These are phyloP conservation scores for Cercospora sojina DNA, from an alignment of 2,329 filamentous ascomycete genomes.

Conservation along the genomic window DNA sequence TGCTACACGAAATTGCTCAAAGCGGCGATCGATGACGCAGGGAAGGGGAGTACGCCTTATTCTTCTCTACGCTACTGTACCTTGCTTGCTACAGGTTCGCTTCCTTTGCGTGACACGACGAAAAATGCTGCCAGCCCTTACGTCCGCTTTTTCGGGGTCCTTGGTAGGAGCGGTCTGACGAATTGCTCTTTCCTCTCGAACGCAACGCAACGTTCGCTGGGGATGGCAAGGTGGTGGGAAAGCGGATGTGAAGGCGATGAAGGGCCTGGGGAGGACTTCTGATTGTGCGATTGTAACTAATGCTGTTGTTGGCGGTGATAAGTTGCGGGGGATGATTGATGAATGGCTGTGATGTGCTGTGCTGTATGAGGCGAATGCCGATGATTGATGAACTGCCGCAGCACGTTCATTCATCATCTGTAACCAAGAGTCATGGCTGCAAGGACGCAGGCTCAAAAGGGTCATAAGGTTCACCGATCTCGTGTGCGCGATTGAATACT, in stretches of 20 bases:
- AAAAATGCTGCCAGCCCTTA: background rate
- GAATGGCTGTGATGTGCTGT: too few species aligned
- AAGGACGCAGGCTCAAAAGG: background rate
- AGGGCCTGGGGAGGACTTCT: too few species aligned
- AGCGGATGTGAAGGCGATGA: too few species aligned
- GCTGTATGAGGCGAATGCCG: too few species aligned
- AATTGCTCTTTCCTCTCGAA: background rate
- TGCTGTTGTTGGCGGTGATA: too few species aligned
- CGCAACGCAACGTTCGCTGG: too few species aligned
- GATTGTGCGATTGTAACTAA: too few species aligned
- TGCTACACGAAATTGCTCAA: background rate
- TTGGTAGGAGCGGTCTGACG: background rate
- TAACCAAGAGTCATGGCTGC: background rate
- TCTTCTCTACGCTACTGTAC: background rate
- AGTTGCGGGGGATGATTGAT: too few species aligned
- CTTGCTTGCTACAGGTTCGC: background rate
- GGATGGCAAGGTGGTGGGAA: too few species aligned
- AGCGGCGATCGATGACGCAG: background rate
- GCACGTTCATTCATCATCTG: background rate
- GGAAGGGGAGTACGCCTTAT: too few species aligned
- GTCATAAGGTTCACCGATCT: background rate
- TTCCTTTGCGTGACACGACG: background rate
- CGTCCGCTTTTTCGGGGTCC: background rate
- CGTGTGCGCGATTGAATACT: background rate
- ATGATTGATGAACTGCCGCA: background rate